Evolutionary conservation across 202 grass and related monocot genomes (phyloP).

Genomic region (Brachypodium distachyon): DNA sequence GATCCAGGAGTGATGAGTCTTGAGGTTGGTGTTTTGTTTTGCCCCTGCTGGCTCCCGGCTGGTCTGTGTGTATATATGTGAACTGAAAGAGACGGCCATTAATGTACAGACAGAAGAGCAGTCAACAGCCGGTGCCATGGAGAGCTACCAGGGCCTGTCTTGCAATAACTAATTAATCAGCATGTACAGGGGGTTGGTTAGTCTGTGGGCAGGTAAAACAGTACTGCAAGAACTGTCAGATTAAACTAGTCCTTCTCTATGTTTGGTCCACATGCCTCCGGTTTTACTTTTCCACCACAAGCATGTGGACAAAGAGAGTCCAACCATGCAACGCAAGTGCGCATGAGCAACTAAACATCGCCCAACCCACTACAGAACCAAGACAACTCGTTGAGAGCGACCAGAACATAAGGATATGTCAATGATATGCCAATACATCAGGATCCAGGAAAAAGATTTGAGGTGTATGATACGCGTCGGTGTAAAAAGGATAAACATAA

Average conservation of each 20-base stretch:
- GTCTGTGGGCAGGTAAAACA: slow-evolving; percentile 13
- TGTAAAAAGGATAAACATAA: neutral
- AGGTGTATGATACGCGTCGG: neutral
- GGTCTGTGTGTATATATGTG: slow-evolving; percentile 41
- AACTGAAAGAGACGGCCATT: slow-evolving; percentile 31
- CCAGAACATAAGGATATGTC: neutral
- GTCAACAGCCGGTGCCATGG: slow-evolving; percentile 38
- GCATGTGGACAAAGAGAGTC: slow-evolving; percentile 12
- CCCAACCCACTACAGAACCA: neutral
- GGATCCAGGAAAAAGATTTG: neutral
- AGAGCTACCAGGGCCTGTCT: slow-evolving; percentile 27
- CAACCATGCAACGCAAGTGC: slow-evolving; percentile 8
- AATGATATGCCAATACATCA: neutral
- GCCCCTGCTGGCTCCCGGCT: neutral
- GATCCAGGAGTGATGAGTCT: neutral
- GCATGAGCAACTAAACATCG: neutral
- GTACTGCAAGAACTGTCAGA: neutral
- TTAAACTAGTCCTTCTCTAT: slow-evolving; percentile 14
- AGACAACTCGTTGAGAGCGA: slow-evolving; percentile 9
- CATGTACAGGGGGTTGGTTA: slow-evolving; percentile 20
- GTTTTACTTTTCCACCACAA: slow-evolving; percentile 29
- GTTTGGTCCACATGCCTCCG: slow-evolving; percentile 17
- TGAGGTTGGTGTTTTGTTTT: neutral
- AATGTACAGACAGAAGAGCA: slow-evolving; percentile 40
- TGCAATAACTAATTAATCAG: slow-evolving; percentile 26